phyloP scores from a whole-genome alignment of 2,329 filamentous ascomycete genomes.

The Huntiella omanensis region DNA sequence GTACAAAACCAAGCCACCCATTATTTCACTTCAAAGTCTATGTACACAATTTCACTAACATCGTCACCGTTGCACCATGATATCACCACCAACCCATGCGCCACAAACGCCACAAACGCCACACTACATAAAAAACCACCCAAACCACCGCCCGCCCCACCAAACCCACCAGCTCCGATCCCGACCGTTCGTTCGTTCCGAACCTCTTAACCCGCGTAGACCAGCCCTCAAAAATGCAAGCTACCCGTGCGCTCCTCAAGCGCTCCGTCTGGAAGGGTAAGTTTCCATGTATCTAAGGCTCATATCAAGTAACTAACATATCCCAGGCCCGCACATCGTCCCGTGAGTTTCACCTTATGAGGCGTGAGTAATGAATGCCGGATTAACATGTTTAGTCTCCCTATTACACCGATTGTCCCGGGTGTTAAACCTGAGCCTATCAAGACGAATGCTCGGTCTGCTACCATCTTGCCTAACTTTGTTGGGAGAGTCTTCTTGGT shows the following conservation, averaged over 20 bases:
- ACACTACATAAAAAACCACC: too few relatives aligned
- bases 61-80: neutral
- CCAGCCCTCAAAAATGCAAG: slow-evolving; percentile 35
- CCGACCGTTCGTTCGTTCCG: too few relatives aligned
- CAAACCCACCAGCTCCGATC: slow-evolving; percentile 2
- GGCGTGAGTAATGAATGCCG: neutral
- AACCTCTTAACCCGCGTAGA: neutral
- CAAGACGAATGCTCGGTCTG: slow-evolving; percentile 68
- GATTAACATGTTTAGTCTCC: slow-evolving; percentile 26
- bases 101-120: neutral
- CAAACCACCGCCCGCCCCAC: neutral
- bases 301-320: neutral
- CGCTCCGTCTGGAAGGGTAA: slow-evolving; percentile 81
- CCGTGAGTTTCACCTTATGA: slow-evolving; percentile 24
- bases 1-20: neutral
- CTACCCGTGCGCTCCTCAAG: slow-evolving; percentile 47
- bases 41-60: neutral
- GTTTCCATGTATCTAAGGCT: slow-evolving; percentile 9
- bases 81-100: neutral
- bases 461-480: slow-evolving; percentile 82
- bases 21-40: neutral
- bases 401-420: slow-evolving; percentile 39
- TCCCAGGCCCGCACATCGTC: slow-evolving; percentile 31
- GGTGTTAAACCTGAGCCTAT: slow-evolving; percentile 54
- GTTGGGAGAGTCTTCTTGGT: slow-evolving; percentile 79